Evolutionary conservation across 1,139 yeast genomes (phyloP).

Genomic region (Suhomyces bokatorum): DNA sequence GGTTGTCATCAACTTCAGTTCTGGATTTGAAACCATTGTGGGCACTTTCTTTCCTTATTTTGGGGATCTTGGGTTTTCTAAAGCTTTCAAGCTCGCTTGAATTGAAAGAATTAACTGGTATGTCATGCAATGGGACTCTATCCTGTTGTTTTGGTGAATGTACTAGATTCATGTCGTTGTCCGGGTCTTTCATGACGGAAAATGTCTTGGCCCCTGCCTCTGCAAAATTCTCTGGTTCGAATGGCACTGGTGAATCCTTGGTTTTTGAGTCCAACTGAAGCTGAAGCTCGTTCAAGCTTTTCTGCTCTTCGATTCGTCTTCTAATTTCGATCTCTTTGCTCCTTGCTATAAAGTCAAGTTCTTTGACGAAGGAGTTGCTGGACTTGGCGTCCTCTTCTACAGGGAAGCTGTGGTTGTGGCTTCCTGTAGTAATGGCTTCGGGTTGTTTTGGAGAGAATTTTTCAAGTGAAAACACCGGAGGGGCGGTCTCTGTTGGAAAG

Average conservation of each 20-base stretch:
- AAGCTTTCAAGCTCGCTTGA: conserved; percentile 19
- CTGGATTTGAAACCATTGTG: neutral
- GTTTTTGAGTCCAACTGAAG: neutral
- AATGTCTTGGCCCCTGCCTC: neutral
- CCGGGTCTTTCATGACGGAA: conserved; percentile 1
- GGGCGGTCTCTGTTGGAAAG: conserved; percentile 7
- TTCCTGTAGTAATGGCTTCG: neutral
- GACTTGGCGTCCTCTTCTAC: neutral
- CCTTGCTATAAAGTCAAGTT: conserved; percentile 15
- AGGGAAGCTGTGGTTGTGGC: neutral
- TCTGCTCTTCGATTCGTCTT: conserved; percentile 30
- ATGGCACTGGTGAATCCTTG: neutral
- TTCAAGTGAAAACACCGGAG: conserved; percentile 18
- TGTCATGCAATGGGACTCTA: conserved; percentile 18
- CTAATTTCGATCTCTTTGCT: conserved; percentile 30
- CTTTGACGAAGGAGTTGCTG: neutral
- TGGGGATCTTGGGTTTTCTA: conserved; percentile 29
- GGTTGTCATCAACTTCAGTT: neutral
- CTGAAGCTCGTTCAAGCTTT: conserved; percentile 19
- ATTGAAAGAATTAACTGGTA: conserved; percentile 20
- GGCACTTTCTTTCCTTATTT: conserved; percentile 7
- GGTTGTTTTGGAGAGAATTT: conserved; percentile 17
- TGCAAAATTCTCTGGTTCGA: neutral
- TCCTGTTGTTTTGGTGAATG: conserved; percentile 3
- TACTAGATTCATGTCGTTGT: neutral